Conservation (phyloP, 345 rosid genomes). For the Bretschneidera sinensis region DNA sequence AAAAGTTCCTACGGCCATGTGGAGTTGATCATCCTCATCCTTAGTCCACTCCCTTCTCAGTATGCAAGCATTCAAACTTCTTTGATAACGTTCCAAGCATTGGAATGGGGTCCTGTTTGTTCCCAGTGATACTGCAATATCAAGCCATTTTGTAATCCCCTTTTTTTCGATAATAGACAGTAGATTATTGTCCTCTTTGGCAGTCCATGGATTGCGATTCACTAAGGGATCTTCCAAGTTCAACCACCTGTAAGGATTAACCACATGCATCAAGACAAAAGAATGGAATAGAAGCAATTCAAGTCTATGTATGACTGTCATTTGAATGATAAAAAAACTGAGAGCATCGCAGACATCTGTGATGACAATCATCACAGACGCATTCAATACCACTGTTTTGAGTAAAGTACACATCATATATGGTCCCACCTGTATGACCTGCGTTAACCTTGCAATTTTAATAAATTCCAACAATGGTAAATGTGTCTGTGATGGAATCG, state of each 20-base stretch:
- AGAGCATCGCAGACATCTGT: slow-evolving; percentile 12
- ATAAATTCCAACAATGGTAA: slow-evolving; percentile 25
- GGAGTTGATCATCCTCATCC: slow-evolving; percentile 85
- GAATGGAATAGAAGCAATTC: background rate
- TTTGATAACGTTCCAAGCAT: slow-evolving; percentile 77
- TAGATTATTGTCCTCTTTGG: slow-evolving; percentile 66
- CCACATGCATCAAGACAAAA: slow-evolving; percentile 10
- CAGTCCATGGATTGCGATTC: slow-evolving; percentile 57
- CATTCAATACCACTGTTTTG: slow-evolving; percentile 15
- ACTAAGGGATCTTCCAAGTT: slow-evolving; percentile 77
- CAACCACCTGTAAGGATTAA: slow-evolving; percentile 62
- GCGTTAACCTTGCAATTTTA: slow-evolving; percentile 22
- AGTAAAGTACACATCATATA: no score
- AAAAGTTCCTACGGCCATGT: slow-evolving; percentile 54
- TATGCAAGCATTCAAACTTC: slow-evolving; percentile 71
- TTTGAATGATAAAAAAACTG: slow-evolving; percentile 2
- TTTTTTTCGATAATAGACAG: slow-evolving; percentile 48
- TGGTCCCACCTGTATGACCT: slow-evolving; percentile 21
- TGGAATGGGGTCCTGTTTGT: slow-evolving; percentile 85
- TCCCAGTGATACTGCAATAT: slow-evolving; percentile 58
- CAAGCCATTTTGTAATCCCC: slow-evolving; percentile 64
- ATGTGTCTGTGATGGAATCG: slow-evolving; percentile 20
- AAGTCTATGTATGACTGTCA: slow-evolving; percentile 1
- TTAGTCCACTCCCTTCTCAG: slow-evolving; percentile 70
- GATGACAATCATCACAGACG: slow-evolving; percentile 24